A percentile compares a stretch with the other conserved stretches of the same genome.
These are phyloP conservation scores for Xerocomus nothofagi DNA, from an alignment of 1,284 basidiomycete species.

Conservation along the genomic window DNA sequence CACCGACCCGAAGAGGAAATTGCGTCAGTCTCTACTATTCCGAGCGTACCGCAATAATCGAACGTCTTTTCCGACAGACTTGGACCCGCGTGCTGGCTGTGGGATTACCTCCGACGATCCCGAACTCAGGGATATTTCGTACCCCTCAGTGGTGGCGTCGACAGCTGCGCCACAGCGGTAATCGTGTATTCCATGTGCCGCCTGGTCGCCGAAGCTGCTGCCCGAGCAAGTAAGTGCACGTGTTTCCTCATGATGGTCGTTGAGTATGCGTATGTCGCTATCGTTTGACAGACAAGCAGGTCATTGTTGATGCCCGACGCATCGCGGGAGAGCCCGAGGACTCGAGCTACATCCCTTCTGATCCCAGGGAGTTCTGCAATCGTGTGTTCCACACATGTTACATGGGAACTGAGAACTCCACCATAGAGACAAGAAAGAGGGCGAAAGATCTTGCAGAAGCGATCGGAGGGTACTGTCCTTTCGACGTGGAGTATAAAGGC, in stretches of 20 bases:
- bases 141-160: slow-evolving; percentile 96
- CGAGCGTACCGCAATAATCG: background rate
- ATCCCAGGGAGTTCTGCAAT: slow-evolving; percentile 82
- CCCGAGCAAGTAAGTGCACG: slow-evolving; percentile 58
- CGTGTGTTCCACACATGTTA: slow-evolving; percentile 98
- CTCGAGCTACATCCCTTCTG: slow-evolving; percentile 80
- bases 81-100: slow-evolving; percentile 98
- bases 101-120: slow-evolving; percentile 97
- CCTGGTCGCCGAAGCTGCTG: slow-evolving; percentile 77
- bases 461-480: slow-evolving; percentile 74
- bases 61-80: slow-evolving; percentile 54
- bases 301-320: slow-evolving; percentile 88
- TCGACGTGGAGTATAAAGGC: background rate
- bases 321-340: slow-evolving; percentile 83
- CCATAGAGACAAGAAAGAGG: slow-evolving; percentile 79
- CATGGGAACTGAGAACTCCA: slow-evolving; percentile 98
- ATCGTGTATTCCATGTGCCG: slow-evolving; percentile 98
- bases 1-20: slow-evolving; percentile 96
- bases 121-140: slow-evolving; percentile 95
- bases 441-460: slow-evolving; percentile 86
- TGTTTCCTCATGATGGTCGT: background rate
- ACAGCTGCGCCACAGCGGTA: slow-evolving; percentile 93
- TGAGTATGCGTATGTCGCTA: background rate
- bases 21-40: slow-evolving; percentile 58
- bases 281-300: slow-evolving; percentile 65